Conservation (phyloP, 805 yeast genomes). For the Alloascoidea africana region DNA sequence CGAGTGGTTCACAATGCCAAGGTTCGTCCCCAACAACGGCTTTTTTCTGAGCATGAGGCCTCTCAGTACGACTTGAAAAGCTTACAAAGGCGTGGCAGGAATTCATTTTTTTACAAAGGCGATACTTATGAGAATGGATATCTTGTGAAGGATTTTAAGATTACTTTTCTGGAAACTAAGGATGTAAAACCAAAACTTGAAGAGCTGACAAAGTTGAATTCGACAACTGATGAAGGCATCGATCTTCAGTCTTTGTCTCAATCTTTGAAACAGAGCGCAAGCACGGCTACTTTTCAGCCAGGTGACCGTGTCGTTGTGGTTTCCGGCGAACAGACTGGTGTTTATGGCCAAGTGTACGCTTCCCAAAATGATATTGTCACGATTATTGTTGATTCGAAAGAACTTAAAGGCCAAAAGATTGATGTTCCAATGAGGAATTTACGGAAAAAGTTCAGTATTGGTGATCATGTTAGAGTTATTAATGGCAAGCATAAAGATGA, state of each 20-base stretch:
- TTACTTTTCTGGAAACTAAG: slow-evolving; percentile 68
- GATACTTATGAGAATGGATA: slow-evolving; percentile 89
- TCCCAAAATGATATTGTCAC: slow-evolving; percentile 50
- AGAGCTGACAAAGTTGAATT: slow-evolving; percentile 70
- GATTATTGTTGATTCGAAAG: slow-evolving; percentile 29
- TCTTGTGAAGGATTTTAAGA: slow-evolving; percentile 70
- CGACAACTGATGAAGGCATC: slow-evolving; percentile 69
- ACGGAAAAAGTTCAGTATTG: slow-evolving; percentile 74
- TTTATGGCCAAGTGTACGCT: slow-evolving; percentile 64
- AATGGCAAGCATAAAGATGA: slow-evolving; percentile 89
- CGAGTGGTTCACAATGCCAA: slow-evolving; percentile 37
- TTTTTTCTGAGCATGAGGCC: slow-evolving; percentile 85
- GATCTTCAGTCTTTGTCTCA: slow-evolving; percentile 81
- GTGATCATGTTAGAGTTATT: slow-evolving; percentile 89
- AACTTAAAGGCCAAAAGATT: slow-evolving; percentile 38
- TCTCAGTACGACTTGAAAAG: slow-evolving; percentile 66
- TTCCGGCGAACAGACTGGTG: slow-evolving; percentile 87
- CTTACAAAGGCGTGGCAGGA: slow-evolving; percentile 39
- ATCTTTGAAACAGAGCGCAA: slow-evolving; percentile 52
- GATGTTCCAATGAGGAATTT: slow-evolving; percentile 74
- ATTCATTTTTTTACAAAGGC: slow-evolving; percentile 56
- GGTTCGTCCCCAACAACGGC: slow-evolving; percentile 68
- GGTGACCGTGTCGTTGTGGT: slow-evolving; percentile 90
- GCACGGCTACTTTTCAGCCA: slow-evolving; percentile 59
- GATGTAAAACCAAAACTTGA: slow-evolving; percentile 59